Conservation (phyloP, 805 yeast species). For the Candida saitoana region DNA sequence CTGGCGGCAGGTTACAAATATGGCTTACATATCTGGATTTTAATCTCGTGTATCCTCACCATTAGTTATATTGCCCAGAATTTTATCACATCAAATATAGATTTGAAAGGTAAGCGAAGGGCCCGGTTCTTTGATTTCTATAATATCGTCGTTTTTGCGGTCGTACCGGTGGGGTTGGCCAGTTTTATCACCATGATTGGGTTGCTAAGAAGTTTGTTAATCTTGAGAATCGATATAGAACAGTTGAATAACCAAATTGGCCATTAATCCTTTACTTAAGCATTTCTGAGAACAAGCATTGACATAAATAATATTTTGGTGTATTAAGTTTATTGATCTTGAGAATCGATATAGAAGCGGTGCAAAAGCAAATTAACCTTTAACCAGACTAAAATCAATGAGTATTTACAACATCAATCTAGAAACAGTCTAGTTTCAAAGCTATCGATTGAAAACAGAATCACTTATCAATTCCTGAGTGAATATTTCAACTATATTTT, state of each 20-base stretch:
- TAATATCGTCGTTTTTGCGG: slow-evolving; percentile 90
- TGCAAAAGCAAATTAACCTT: not conserved
- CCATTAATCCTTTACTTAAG: no score
- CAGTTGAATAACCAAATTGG: not conserved
- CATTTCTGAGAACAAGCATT: no score
- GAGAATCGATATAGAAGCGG: slow-evolving; percentile 52
- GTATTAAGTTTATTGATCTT: slow-evolving; percentile 68
- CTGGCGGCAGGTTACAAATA: slow-evolving; percentile 65
- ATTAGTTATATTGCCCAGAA: slow-evolving; percentile 78
- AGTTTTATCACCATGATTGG: slow-evolving; percentile 91
- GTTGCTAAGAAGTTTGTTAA: slow-evolving; percentile 66
- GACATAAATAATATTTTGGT: no score
- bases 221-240: slow-evolving; percentile 62
- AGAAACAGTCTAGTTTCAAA: no score
- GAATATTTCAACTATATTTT: no score
- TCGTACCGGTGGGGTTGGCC: slow-evolving; percentile 95
- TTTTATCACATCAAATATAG: slow-evolving; percentile 76
- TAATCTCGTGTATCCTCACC: slow-evolving; percentile 82
- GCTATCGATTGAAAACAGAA: no score
- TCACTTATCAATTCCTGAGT: no score
- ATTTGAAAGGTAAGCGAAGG: slow-evolving; percentile 41
- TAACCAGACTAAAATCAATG: no score
- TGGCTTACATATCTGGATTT: slow-evolving; percentile 85
- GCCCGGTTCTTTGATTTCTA: slow-evolving; percentile 79
- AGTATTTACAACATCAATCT: no score